Evolutionary conservation across 805 yeast species (phyloP).

Genomic region (Scheffersomyces lignosus): DNA sequence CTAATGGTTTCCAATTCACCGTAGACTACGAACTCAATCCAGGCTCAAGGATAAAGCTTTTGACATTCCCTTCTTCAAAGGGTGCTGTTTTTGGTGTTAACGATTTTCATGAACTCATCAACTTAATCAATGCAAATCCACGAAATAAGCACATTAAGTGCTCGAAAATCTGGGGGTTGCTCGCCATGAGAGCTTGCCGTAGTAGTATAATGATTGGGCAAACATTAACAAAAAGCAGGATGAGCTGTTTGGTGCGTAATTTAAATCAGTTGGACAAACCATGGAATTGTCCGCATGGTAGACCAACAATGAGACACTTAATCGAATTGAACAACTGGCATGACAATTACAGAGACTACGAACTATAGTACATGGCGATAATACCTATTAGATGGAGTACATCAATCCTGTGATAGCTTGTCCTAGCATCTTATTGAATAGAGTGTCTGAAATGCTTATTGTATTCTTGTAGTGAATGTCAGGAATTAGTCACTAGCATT

Average conservation of each 20-base stretch:
- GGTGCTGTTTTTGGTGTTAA: slow-evolving; percentile 61
- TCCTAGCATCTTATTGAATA: no score
- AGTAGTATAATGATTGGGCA: slow-evolving; percentile 93
- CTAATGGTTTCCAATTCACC: slow-evolving; percentile 70
- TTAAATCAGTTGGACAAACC: slow-evolving; percentile 81
- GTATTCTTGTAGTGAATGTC: no score
- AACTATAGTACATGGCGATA: neutral
- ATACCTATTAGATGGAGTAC: no score
- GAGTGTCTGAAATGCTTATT: no score
- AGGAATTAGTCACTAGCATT: no score
- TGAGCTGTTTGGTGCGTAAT: slow-evolving; percentile 68
- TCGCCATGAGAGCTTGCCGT: slow-evolving; percentile 95
- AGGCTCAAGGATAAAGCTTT: slow-evolving; percentile 55
- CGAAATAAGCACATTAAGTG: slow-evolving; percentile 47
- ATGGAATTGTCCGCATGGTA: slow-evolving; percentile 97
- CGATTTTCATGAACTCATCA: slow-evolving; percentile 78
- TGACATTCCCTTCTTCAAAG: slow-evolving; percentile 74
- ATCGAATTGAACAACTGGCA: slow-evolving; percentile 48
- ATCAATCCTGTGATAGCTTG: no score
- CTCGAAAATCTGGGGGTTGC: slow-evolving; percentile 76
- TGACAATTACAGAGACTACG: slow-evolving; percentile 6
- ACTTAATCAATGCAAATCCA: slow-evolving; percentile 55
- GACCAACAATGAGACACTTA: slow-evolving; percentile 94
- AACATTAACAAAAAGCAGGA: slow-evolving; percentile 54
- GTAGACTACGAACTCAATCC: slow-evolving; percentile 52